Conservation (phyloP, 768 basidiomycete genomes). For the Tylopilus vinaceipallidus region DNA sequence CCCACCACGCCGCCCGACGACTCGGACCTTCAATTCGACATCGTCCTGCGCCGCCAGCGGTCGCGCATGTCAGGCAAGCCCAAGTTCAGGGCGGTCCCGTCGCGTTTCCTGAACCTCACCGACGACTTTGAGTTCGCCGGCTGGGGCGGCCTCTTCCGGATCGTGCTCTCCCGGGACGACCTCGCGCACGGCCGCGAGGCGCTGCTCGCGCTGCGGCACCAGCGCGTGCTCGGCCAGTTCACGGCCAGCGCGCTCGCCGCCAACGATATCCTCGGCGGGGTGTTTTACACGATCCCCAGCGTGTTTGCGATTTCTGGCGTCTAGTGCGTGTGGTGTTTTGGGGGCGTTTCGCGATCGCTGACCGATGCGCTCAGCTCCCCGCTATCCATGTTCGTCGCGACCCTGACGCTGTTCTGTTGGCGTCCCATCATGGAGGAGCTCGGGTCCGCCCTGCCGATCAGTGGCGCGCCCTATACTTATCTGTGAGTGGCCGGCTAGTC, state of each 20-base stretch:
- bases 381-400: conserved; percentile 62
- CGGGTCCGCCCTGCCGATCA: conserved; percentile 64
- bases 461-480: conserved; percentile 71
- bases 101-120: conserved; percentile 59
- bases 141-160: conserved; percentile 54
- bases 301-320: conserved; percentile 59
- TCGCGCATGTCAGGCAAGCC: conserved; percentile 43
- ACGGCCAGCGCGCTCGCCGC: conserved; percentile 66
- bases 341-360: background rate
- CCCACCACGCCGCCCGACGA: conserved; percentile 44
- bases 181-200: conserved; percentile 31
- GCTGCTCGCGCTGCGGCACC: conserved; percentile 31
- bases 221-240: conserved; percentile 56
- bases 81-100: conserved; percentile 43
- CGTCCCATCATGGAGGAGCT: conserved; percentile 75
- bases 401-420: conserved; percentile 64
- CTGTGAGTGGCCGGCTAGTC: conserved; percentile 39
- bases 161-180: conserved; percentile 48
- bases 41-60: conserved; percentile 60
- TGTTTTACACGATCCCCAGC: conserved; percentile 68
- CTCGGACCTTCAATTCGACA: conserved; percentile 48
- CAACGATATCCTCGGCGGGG: conserved; percentile 64
- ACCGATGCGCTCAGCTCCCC: conserved; percentile 50
- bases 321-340: conserved; percentile 45
- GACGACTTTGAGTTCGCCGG: conserved; percentile 73